These are phyloP conservation scores for Vigna nakashimae DNA, from an alignment of 306 rosid species.

Conservation along the genomic window DNA sequence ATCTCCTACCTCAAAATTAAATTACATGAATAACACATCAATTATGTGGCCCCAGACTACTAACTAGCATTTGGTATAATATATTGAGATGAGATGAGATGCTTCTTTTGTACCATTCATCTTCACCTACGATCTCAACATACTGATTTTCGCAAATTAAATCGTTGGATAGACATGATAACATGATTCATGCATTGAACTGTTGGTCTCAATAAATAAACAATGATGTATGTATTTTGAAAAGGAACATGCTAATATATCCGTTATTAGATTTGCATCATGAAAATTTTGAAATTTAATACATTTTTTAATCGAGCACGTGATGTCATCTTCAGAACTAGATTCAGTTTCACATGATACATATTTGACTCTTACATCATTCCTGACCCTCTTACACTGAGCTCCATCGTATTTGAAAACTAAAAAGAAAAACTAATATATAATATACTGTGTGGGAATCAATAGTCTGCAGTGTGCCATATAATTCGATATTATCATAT, in stretches of 20 bases:
- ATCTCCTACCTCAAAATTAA: background rate
- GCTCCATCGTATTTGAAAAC: conserved; percentile 42
- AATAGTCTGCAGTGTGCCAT: conserved; percentile 38
- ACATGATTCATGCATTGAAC: conserved; percentile 31
- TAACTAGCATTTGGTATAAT: too few relatives aligned
- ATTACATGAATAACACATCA: too few relatives aligned
- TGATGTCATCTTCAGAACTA: conserved; percentile 54
- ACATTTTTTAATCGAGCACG: conserved; percentile 24
- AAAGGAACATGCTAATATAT: background rate
- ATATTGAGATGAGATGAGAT: too few relatives aligned
- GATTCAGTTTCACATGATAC: conserved; percentile 60
- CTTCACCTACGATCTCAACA: conserved; percentile 23
- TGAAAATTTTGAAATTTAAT: conserved; percentile 20
- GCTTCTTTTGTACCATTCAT: background rate
- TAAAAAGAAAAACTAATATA: background rate
- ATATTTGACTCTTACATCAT: conserved; percentile 65
- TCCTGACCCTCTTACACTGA: conserved; percentile 57
- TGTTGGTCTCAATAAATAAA: conserved; percentile 28
- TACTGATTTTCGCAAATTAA: conserved; percentile 39
- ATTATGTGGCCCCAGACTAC: too few relatives aligned
- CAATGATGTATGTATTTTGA: conserved; percentile 30
- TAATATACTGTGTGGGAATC: background rate
- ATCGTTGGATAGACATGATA: conserved; percentile 39
- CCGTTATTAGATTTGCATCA: conserved; percentile 39
- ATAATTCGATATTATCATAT: conserved; percentile 13